phyloP scores from a whole-genome alignment of 2,329 filamentous ascomycete species.

The Aspergillus flavus region DNA sequence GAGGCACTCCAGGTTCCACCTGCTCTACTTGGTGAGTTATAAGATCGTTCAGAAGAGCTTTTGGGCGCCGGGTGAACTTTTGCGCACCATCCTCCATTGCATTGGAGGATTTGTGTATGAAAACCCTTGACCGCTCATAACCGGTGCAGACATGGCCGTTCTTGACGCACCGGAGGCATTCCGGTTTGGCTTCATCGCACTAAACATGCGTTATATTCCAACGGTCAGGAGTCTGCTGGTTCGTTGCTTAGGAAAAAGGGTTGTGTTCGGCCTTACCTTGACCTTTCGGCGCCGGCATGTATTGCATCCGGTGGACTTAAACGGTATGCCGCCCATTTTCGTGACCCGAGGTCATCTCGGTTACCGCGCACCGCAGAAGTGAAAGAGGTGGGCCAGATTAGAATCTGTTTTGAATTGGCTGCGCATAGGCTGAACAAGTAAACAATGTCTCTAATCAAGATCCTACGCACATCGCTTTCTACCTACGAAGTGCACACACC shows the following conservation, averaged over 20 bases:
- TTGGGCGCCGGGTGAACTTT: constrained; percentile 12
- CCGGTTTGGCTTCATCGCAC: constrained; percentile 27
- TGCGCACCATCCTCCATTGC: constrained; percentile 1
- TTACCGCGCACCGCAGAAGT: background rate
- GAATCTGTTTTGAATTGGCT: background rate
- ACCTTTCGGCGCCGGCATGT: constrained; percentile 22
- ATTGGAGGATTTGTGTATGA: constrained; percentile 18
- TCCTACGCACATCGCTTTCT: background rate
- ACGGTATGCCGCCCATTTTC: constrained; percentile 21
- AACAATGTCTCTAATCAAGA: background rate
- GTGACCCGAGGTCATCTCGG: constrained; percentile 2
- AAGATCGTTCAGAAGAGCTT: background rate
- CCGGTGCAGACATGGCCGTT: constrained; percentile 26
- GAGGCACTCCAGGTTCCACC: constrained; percentile 13
- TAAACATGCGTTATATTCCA: constrained; percentile 14
- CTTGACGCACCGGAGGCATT: constrained; percentile 27
- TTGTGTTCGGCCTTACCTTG: constrained; percentile 16
- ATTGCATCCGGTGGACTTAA: constrained; percentile 25
- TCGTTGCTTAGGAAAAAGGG: background rate
- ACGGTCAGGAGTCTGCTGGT: background rate
- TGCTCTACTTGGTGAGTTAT: background rate
- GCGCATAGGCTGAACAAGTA: background rate
- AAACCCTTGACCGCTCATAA: constrained; percentile 19
- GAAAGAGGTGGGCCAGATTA: background rate
- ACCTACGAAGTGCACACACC: no score